Conservation (phyloP, 257 asterid genomes). For the Nyctanthes arbortristis region DNA sequence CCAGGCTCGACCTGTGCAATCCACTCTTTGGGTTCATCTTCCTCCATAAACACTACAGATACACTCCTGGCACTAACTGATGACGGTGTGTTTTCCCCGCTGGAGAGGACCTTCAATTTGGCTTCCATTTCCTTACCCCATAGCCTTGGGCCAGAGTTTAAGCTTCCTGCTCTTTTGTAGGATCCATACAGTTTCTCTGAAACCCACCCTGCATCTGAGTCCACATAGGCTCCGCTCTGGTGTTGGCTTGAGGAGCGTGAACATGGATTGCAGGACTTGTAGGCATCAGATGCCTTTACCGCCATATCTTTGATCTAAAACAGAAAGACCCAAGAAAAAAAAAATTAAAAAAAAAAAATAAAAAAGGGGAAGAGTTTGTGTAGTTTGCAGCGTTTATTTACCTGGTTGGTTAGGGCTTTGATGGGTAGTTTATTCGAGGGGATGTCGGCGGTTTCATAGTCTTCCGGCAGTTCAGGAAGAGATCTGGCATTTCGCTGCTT, state of each 20-base stretch:
- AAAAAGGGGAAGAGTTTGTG: neutral
- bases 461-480: conserved; percentile 59
- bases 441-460: conserved; percentile 49
- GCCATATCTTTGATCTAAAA: conserved; percentile 91
- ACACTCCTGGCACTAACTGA: conserved; percentile 86
- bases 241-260: conserved; percentile 58
- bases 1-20: conserved; percentile 99
- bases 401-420: conserved; percentile 85
- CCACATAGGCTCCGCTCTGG: conserved; percentile 38
- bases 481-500: conserved; percentile 74
- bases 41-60: conserved; percentile 71
- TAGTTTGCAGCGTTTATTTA: neutral
- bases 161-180: conserved; percentile 65
- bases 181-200: conserved; percentile 66
- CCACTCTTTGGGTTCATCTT: conserved; percentile 91
- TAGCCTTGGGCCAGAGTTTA: conserved; percentile 51
- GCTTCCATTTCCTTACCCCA: conserved; percentile 70
- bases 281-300: conserved; percentile 94
- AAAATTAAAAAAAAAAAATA: neutral
- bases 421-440: conserved; percentile 71
- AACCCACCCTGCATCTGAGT: conserved; percentile 66
- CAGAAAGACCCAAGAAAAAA: neutral
- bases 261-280: conserved; percentile 89
- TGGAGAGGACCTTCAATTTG: conserved; percentile 67
- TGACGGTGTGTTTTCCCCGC: conserved; percentile 87